phyloP scores from a whole-genome alignment of 1,284 basidiomycete genomes.

The Malassezia sympodialis region DNA sequence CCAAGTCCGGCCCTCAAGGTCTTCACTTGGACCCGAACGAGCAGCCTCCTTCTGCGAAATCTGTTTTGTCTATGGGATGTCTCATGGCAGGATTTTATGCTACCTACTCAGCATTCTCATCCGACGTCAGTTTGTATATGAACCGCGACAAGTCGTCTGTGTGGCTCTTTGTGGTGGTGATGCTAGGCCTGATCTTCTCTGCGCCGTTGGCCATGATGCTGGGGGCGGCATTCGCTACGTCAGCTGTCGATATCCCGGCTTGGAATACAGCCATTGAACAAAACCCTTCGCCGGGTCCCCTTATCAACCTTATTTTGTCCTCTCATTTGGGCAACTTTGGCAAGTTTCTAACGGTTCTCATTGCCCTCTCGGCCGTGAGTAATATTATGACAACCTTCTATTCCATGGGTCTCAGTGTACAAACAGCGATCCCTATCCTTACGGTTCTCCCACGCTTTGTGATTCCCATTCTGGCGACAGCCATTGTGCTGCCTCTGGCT shows the following conservation, averaged over 20 bases:
- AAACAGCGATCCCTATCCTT: slow-evolving; percentile 63
- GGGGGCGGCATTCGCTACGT: slow-evolving; percentile 53
- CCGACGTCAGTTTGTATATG: slow-evolving; percentile 47
- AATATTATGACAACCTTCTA: slow-evolving; percentile 70
- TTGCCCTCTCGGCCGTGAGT: slow-evolving; percentile 63
- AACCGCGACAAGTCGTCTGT: slow-evolving; percentile 51
- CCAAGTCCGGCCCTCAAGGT: slow-evolving; percentile 54
- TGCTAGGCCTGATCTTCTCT: slow-evolving; percentile 57
- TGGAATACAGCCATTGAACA: slow-evolving; percentile 49
- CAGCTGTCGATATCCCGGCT: slow-evolving; percentile 55
- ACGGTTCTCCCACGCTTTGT: slow-evolving; percentile 67
- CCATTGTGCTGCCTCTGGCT: slow-evolving; percentile 59
- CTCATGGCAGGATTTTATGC: slow-evolving; percentile 57
- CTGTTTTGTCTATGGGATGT: slow-evolving; percentile 55
- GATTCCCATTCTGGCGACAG: slow-evolving; percentile 69
- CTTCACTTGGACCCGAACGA: slow-evolving; percentile 52
- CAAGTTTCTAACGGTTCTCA: slow-evolving; percentile 71
- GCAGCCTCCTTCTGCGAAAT: slow-evolving; percentile 50
- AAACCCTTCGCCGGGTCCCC: slow-evolving; percentile 54
- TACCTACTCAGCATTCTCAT: slow-evolving; percentile 50
- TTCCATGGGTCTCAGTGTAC: slow-evolving; percentile 33
- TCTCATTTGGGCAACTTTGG: slow-evolving; percentile 62
- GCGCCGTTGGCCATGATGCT: slow-evolving; percentile 56
- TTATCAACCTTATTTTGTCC: slow-evolving; percentile 64
- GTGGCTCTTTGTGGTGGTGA: slow-evolving; percentile 56